Evolutionary conservation across 1,139 yeast genomes (phyloP), one percentile per base, ranked within the genome.

Genomic region (Geotrichum klebahnii): DNA sequence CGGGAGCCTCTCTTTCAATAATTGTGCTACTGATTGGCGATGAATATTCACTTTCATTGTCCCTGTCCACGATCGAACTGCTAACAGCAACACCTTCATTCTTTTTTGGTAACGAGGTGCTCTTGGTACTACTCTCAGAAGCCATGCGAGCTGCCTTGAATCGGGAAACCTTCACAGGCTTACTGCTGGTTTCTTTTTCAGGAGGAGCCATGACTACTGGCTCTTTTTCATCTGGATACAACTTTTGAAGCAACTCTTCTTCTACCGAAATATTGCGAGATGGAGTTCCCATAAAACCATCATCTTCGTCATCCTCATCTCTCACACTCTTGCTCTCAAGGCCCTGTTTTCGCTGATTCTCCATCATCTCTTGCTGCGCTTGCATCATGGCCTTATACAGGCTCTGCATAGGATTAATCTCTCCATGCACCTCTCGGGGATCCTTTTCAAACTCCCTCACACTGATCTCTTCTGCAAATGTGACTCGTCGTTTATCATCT

Each of bases 391-490:
- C 34, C 14, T 40, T 39, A 16, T 28, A 20, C 4, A 40, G 17
- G 10, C 28, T 14, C 5, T 16, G 35, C 16, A 34, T 17, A 8
- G 29, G 40, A 16, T 49, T 44, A 14, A 49, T 38, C 19, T 40
- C 40, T 28, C 52, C 52, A 29, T 49, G 52, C 22, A 49, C 52
- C 5, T 46, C 39, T 12, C 47, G 50, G 4, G 52, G 51, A 32
- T 48, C 50, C 37, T 59, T 59, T 22, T 59, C 59, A 51, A 68
- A 69, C 31, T 63, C 63, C 38, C 66, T 62, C 23, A 70, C 65
- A n/a, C 66, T 65, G 6, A 69, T 58, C 40, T 62, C 52, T 41
- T 67, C 59, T 31, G 71, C 53, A 54, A 68, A 66, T 45, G 64
- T 46, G 22, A 67, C 68, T 37, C 53, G 48, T 50, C 64, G 59